Percentiles rank a stretch among this genome's conserved stretches.
Evolutionary conservation across 345 rosid genomes (phyloP).

Genomic region (Streptanthus diversifolius): DNA sequence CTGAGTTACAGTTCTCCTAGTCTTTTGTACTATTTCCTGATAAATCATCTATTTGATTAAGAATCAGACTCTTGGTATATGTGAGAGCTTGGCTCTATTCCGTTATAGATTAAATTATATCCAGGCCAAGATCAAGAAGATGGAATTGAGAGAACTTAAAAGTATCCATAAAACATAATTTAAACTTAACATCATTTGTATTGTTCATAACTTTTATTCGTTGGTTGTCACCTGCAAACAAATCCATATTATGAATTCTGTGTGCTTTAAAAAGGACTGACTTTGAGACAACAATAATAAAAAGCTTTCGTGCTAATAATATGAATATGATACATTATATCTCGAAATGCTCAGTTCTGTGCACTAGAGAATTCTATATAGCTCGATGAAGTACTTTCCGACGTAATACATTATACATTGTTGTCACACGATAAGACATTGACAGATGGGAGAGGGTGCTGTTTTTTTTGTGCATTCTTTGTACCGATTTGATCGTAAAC

Average conservation of each 20-base stretch:
- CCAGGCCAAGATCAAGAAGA: too few relatives aligned
- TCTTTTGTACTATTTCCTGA: conserved; percentile 21
- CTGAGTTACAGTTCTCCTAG: not conserved
- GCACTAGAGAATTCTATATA: conserved; percentile 19
- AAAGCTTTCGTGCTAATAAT: conserved; percentile 7
- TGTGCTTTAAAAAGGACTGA: not conserved
- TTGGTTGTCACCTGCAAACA: conserved; percentile 1
- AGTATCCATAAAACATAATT: too few relatives aligned
- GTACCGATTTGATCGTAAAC: conserved; percentile 12
- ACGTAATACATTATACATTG: conserved; percentile 23
- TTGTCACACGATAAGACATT: conserved; percentile 12
- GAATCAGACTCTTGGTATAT: not conserved
- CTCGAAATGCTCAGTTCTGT: conserved; percentile 26
- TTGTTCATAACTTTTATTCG: too few relatives aligned
- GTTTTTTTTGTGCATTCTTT: conserved; percentile 16
- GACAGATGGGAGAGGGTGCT: not conserved
- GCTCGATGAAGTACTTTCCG: conserved; percentile 15
- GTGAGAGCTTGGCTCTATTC: not conserved
- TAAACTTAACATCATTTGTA: too few relatives aligned
- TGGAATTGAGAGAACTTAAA: too few relatives aligned
- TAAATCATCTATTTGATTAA: conserved; percentile 6
- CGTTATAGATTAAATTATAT: not conserved
- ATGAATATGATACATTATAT: conserved; percentile 25
- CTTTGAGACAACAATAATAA: not conserved
- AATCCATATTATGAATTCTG: not conserved